These are phyloP conservation scores for Coniochaeta prunicola DNA, from an alignment of 2,329 filamentous ascomycete genomes.

Conservation along the genomic window DNA sequence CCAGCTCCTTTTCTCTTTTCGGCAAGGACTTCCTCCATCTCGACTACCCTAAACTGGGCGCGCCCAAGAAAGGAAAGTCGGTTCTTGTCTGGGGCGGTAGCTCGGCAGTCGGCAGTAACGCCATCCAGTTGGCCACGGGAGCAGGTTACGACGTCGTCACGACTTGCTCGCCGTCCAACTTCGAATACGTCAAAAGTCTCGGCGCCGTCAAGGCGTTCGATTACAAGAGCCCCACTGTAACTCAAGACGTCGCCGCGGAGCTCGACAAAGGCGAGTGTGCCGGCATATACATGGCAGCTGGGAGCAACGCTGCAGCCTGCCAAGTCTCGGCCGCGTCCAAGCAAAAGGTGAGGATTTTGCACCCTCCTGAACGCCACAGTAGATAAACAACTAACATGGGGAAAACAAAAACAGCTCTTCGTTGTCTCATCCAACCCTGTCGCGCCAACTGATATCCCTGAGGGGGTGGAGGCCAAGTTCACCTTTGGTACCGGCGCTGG, in stretches of 20 bases:
- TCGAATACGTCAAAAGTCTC: not conserved
- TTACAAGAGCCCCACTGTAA: not conserved
- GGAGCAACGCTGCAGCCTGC: not conserved
- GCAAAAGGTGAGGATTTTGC: too few species aligned
- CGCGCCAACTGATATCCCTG: too few species aligned
- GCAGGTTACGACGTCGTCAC: slow-evolving; percentile 8
- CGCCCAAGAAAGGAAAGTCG: slow-evolving; percentile 1
- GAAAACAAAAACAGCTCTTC: too few species aligned
- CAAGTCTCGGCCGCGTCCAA: too few species aligned
- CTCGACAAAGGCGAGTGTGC: not conserved
- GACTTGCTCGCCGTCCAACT: not conserved
- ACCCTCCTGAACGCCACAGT: too few species aligned
- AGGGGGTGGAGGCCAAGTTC: too few species aligned
- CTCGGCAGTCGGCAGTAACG: slow-evolving; percentile 32
- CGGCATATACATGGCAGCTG: slow-evolving; percentile 1
- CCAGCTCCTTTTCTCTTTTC: slow-evolving; percentile 17
- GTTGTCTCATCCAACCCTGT: too few species aligned
- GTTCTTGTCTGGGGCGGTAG: slow-evolving; percentile 41
- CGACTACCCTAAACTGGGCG: not conserved
- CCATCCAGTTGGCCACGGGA: slow-evolving; percentile 28
- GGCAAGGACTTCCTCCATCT: slow-evolving; percentile 13
- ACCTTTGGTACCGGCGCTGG: too few species aligned
- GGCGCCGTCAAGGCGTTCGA: slow-evolving; percentile 2
- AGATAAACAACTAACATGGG: too few species aligned
- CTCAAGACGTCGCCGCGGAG: not conserved